Percentiles rank a stretch among this genome's conserved stretches.
Evolutionary conservation across 2,329 filamentous ascomycete genomes (phyloP).

Genomic region (Botrytis fabae): DNA sequence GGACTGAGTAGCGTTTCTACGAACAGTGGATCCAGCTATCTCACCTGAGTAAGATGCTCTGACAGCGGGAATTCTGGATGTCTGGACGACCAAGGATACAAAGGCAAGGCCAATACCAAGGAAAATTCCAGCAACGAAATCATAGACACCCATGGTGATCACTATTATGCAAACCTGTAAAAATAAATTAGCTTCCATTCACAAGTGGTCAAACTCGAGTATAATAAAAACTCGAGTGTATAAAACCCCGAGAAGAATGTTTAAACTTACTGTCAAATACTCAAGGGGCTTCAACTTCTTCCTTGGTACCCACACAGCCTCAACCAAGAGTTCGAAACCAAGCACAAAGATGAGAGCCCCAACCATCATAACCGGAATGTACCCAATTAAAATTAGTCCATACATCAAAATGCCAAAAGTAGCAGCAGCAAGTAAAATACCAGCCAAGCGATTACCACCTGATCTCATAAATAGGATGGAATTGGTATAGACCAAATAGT

Average conservation of each 20-base stretch:
- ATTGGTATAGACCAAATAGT: slow-evolving; percentile 97
- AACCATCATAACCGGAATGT: slow-evolving; percentile 95
- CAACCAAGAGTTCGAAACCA: slow-evolving; percentile 85
- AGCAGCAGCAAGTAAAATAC: slow-evolving; percentile 76
- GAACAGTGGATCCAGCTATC: slow-evolving; percentile 86
- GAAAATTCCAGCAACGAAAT: slow-evolving; percentile 93
- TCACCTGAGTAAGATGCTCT: slow-evolving; percentile 87
- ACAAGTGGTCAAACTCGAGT: neutral
- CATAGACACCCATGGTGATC: slow-evolving; percentile 92
- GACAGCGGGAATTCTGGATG: slow-evolving; percentile 84
- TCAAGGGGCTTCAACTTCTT: slow-evolving; percentile 85
- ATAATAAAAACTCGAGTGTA: neutral
- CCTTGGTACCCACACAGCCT: slow-evolving; percentile 85
- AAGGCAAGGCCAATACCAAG: slow-evolving; percentile 91
- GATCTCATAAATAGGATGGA: slow-evolving; percentile 95
- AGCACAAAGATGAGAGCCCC: slow-evolving; percentile 93
- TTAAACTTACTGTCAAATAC: slow-evolving; percentile 71
- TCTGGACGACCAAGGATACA: slow-evolving; percentile 86
- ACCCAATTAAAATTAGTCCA: slow-evolving; percentile 86
- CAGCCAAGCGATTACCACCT: slow-evolving; percentile 81
- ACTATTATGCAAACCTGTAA: slow-evolving; percentile 79
- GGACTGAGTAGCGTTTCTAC: slow-evolving; percentile 85
- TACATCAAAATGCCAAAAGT: slow-evolving; percentile 82
- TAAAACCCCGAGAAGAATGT: too few relatives aligned
- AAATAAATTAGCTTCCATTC: slow-evolving; percentile 33